Evolutionary conservation across 2,329 filamentous ascomycete species (phyloP), one percentile per base, ranked within the genome.

Genomic region (Claviceps capensis): DNA sequence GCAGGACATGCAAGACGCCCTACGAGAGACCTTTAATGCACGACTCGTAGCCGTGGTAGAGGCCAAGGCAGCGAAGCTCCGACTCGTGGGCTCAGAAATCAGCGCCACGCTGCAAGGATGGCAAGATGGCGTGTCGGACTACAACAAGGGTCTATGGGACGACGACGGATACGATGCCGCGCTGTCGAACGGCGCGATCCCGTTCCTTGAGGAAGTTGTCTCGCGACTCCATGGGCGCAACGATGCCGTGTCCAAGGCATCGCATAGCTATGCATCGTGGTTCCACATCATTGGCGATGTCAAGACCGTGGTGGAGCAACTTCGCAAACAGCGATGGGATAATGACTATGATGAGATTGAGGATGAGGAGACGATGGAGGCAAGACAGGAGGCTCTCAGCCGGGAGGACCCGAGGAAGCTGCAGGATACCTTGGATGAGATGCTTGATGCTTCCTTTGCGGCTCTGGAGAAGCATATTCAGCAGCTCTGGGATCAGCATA

Each of bases 271-370:
- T 61, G 75, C 81, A 53, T 74, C 75, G 1, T 96, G 90, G 89
- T 77, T 81, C 46, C 72, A 74, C n/a, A 77, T 83, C 5, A 78
- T 94, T n/a, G 77, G 83, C 54, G 79, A 82, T 50, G 78, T 86
- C 14, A 76, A 75, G 44, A 70, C 72, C 17, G 73, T 83, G 3
- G 76, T 89, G 7, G 79, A 81, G 42, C 74, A 79, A 53, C 76
- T 93, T 59, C 78, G 74, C 54, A 77, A 78, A 47, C 80, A 83
- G 57, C 78, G 81, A 52, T 90, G 86, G 85, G 84, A 90, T 56
- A 83, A 87, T 52, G 84, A 87, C 54, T 74, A 82, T 30, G 81
- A 85, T 49, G 80, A 85, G 49, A 79, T 88, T 42, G 85, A 88
- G 54, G 84, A 88, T 54, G 85, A 90, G 55, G 75, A 85, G 51